phyloP scores from a whole-genome alignment of 148 eudicot species.

The Vaccinium myrtillus region DNA sequence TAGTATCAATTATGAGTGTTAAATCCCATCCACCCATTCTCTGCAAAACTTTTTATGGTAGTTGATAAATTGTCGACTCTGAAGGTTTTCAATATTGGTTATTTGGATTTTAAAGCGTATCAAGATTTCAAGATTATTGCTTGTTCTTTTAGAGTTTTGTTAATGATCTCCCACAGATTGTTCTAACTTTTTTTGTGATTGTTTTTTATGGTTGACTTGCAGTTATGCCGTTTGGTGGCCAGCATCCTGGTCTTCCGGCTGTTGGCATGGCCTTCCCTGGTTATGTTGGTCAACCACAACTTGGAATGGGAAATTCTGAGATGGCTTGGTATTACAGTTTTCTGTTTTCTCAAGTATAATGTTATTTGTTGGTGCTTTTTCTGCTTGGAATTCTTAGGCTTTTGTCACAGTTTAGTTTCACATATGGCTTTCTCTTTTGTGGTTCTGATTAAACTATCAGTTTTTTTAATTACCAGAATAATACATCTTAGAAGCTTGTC shows the following conservation, averaged over 20 bases:
- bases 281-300: constrained; percentile 79
- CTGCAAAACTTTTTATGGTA: background rate
- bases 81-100: background rate
- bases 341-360: background rate
- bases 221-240: constrained; percentile 93
- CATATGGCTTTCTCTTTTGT: background rate
- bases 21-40: background rate
- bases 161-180: background rate
- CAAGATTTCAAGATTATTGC: background rate
- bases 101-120: background rate
- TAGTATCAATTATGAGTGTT: background rate
- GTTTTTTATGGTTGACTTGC: constrained; percentile 20
- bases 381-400: background rate
- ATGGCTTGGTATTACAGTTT: constrained; percentile 75
- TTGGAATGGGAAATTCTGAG: constrained; percentile 77
- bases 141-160: constrained; percentile 5
- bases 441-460: background rate
- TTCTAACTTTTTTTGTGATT: background rate
- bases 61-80: background rate
- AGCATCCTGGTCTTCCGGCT: constrained; percentile 94
- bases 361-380: background rate
- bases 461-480: background rate
- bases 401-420: background rate
- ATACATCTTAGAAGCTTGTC: background rate
- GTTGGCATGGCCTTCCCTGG: constrained; percentile 99